Base-by-base conservation (phyloP, 306 rosid genomes). In the Quercus robur region DNA sequence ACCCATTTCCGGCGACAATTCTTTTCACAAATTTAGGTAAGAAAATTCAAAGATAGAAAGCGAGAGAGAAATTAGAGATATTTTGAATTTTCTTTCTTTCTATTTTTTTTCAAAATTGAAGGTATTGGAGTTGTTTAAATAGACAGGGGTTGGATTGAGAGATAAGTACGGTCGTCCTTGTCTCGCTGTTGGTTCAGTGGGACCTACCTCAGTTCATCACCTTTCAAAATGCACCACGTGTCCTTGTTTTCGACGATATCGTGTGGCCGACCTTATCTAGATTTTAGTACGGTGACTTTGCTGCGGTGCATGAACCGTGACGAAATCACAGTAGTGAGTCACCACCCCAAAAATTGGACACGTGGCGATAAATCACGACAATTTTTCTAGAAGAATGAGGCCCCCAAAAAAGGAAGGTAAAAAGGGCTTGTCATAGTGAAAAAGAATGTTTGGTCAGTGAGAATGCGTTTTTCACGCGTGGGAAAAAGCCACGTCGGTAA, bases 251-350 rank as follows among this genome's bases (percentile, higher is more conserved):
- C 81, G 88, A 69, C 68, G 71, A 51, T 81, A 82, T 76, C 85
- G 55, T 70, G 84, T 75, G 84, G 87, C 83, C 92, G 87, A 87
- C 82, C 97, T 94, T 94, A 94, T 94, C 97, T 85, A 77, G 63
- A 78, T 75, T 41, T 49, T 1, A 70, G 87, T 88, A 86, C 88
- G 88, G 84, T 70, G 0, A 3, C 56, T 62, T 17, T 38, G 19
- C 74, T 64, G 55, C n/a, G 87, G 88, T 89, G 85, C 92, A 89
- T 71, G 85, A 70, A 78, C 88, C 87, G 67, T 61, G 70, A 14
- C 20, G 68, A 72, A 44, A 64, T 11, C 0, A 55, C 41, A 1
- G 49, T 3, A 26, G 49, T 73, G 81, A 76, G 77, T 83, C 79
- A 67, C 14, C 73, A 14, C 21, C 10, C 54, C 1, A 54, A 1